phyloP scores from a whole-genome alignment of 495 filamentous ascomycete species.

The Penicillium malachiteum region DNA sequence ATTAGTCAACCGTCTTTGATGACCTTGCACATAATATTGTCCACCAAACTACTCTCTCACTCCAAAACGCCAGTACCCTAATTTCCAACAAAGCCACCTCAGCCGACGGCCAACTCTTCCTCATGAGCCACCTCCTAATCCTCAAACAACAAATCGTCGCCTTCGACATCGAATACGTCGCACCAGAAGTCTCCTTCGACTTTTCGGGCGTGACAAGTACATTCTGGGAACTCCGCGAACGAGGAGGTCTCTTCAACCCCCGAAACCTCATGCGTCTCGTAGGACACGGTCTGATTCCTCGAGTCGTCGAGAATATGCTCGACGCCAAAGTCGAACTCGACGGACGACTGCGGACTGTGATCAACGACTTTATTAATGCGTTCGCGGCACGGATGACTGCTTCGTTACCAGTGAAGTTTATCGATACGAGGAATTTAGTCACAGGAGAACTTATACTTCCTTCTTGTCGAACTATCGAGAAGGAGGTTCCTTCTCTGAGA shows the following conservation, averaged over 20 bases:
- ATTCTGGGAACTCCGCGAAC: conserved; percentile 70
- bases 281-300: conserved; percentile 57
- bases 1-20: conserved; percentile 68
- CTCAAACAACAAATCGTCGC: conserved; percentile 89
- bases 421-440: conserved; percentile 38
- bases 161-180: conserved; percentile 86
- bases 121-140: conserved; percentile 86
- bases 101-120: conserved; percentile 75
- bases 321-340: conserved; percentile 83
- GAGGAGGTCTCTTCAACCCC: conserved; percentile 70
- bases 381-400: conserved; percentile 57
- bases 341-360: conserved; percentile 69
- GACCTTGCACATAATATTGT: conserved; percentile 77
- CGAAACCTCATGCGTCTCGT: conserved; percentile 58
- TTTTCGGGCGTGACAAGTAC: conserved; percentile 78
- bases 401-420: conserved; percentile 44
- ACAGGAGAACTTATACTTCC: conserved; percentile 39
- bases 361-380: conserved; percentile 72
- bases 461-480: conserved; percentile 48
- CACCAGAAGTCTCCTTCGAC: conserved; percentile 69
- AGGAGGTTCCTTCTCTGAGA: conserved; percentile 54
- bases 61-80: conserved; percentile 49
- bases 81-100: conserved; percentile 56
- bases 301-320: conserved; percentile 65
- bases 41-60: conserved; percentile 68